Base-by-base conservation (phyloP, 805 yeast species). In the Cyberlindnera nakhonratchasimensis region DNA sequence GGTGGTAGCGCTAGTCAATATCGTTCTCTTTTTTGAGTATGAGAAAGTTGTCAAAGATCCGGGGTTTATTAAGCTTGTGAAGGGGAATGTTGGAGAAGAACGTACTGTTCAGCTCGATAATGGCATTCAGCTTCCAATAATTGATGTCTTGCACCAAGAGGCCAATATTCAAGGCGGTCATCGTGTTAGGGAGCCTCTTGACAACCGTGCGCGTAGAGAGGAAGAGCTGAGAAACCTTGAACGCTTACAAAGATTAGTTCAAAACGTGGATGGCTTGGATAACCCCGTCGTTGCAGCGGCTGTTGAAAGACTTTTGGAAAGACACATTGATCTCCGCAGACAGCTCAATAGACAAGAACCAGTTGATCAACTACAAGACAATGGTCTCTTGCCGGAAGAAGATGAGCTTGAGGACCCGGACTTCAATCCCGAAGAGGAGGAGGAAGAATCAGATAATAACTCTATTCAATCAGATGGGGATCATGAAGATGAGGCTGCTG, bases 31-130 rank as follows among this genome's bases (percentile, higher is more conserved):
- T 54, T 66, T 80, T 18, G 79, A 75, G 47, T 84, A 82, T 56
- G 89, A 83, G 51, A 79, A 84, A 78, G 82, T 84, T 13, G 75
- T 77, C 2, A 66, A 79, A 41, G 95, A 85, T 58, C 79, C 80
- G 36, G 88, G 87, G 0, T 82, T 81, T 58, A 61, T 67, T 22
- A 79, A 77, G 54, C 69, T 82, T 57, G 65, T 84, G 14, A 58
- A 71, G 40, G 76, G 70, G 48, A 75, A 72, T 45, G 75, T 85
- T 34, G 93, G 93, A 2, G 71, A 39, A 4, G 39, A 37, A 13
- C 43, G 39, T n/a, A 11, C 18, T 4, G 34, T 22, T 14, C 33
- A 32, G 19, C 22, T 20, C 16, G 34, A 19, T 14, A 34, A 34
- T 20, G 37, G 25, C n/a, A 21, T 11, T 16, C 21, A 23, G 37